Evolutionary conservation across 345 rosid genomes (phyloP).

Genomic region (Corymbia maculata): DNA sequence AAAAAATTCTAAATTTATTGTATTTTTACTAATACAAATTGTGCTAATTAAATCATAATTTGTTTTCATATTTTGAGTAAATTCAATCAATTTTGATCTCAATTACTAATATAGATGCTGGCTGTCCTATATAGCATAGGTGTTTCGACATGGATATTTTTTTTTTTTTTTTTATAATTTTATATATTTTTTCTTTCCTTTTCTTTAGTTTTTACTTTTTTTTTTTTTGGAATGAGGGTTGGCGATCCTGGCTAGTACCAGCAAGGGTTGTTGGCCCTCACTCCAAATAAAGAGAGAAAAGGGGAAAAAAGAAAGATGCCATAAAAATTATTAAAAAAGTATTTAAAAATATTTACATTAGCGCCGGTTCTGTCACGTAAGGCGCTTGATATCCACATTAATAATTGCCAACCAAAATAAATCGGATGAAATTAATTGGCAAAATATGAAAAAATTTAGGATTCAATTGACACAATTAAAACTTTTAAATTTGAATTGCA

Average conservation of each 20-base stretch:
- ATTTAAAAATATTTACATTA: accelerated
- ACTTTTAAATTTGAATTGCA: accelerated
- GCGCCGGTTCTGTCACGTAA: too few relatives aligned
- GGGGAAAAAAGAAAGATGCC: background rate
- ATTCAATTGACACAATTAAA: too few relatives aligned
- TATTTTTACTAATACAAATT: too few relatives aligned
- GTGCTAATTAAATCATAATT: accelerated
- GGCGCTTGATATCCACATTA: accelerated
- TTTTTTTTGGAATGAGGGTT: too few relatives aligned
- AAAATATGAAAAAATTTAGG: accelerated
- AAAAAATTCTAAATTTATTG: too few relatives aligned
- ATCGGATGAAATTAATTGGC: too few relatives aligned
- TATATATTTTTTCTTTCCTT: accelerated
- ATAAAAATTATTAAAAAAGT: too few relatives aligned
- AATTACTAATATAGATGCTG: accelerated
- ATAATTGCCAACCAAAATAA: accelerated
- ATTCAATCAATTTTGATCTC: accelerated
- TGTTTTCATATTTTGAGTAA: background rate
- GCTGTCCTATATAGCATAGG: accelerated
- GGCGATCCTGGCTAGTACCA: accelerated
- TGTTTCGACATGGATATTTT: accelerated
- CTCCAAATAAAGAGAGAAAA: too few relatives aligned
- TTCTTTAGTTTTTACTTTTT: too few relatives aligned
- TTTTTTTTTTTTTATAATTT: too few relatives aligned
- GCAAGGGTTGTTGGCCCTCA: background rate